Base-by-base conservation (phyloP, 2,329 filamentous ascomycete genomes). In the Fusarium zealandicum region DNA sequence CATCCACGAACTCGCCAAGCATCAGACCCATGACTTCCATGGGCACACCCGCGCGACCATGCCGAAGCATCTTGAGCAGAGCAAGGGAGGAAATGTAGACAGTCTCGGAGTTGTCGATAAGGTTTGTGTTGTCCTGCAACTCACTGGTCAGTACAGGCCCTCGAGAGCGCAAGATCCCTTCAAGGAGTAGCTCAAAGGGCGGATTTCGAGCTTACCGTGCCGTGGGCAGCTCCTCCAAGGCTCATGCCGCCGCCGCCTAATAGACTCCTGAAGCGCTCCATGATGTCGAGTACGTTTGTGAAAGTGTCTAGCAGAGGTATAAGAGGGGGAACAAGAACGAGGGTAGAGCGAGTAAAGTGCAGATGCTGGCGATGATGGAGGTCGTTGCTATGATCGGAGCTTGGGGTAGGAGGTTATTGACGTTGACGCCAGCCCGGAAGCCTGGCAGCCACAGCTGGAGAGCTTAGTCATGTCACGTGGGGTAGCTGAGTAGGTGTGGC, bases 11-110 rank as follows among this genome's bases (percentile, higher is more conserved):
- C 75, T 98, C 95, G 74, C 95, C 95, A 70, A 98, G 79, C 95
- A 99, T 99, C 73, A 99, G 81, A 59, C 95, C 95, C 95, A 99
- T 99, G 74, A 99, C 95, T 82, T 99, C 95, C 95, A 99, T 99
- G 16, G 95, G 95, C 64, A 99, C 95, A 80, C 95, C 95, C 33
- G 95, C 95, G 65, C 95, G 90, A 63, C 95, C 95, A 77, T 99
- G 95, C 74, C 95, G 89, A 76, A 99, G 83, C 95, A 99, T 99
- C 84, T 99, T 99, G 69, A 99, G 83, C 46, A 99, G 84, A 45
- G 95, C 95, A 57, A 99, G 86, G 41, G 95, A 99, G 45, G 95
- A 99, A 70, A 99, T 99, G 80, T 99, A 96, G 67, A 99, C 95
- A 28, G 95, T 99, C 81, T 99, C 95, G 69, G 93, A 96, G 80